Evolutionary conservation across 768 basidiomycete genomes (phyloP).

Genomic region (Hygrocybe punicea): DNA sequence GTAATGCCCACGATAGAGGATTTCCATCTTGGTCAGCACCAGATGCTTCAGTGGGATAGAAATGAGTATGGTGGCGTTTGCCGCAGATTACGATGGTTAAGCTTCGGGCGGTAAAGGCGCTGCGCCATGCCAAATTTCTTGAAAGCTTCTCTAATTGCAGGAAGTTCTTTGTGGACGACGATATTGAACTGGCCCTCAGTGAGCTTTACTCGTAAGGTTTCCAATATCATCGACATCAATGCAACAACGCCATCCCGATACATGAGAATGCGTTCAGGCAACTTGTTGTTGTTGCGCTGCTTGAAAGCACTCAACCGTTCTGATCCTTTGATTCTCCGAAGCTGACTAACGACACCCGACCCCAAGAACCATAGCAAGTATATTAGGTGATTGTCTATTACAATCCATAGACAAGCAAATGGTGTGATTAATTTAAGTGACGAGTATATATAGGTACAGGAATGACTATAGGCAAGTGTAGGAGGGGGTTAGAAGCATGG

Average conservation of each 20-base stretch:
- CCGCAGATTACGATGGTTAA: conserved; percentile 76
- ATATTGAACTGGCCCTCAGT: conserved; percentile 74
- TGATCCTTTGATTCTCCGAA: too few relatives aligned
- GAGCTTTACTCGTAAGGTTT: conserved; percentile 18
- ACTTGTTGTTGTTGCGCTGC: conserved; percentile 39
- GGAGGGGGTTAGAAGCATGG: too few relatives aligned
- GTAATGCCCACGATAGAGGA: too few relatives aligned
- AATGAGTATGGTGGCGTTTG: conserved; percentile 54
- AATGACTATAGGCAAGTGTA: too few relatives aligned
- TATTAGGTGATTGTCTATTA: too few relatives aligned
- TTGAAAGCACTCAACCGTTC: conserved; percentile 59
- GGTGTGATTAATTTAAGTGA: too few relatives aligned
- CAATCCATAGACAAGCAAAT: too few relatives aligned
- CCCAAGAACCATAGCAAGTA: too few relatives aligned
- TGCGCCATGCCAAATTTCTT: conserved; percentile 43
- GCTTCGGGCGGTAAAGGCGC: conserved; percentile 45
- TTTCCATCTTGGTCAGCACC: conserved; percentile 66
- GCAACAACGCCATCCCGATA: conserved; percentile 71
- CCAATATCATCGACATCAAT: not conserved
- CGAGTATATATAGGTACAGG: too few relatives aligned
- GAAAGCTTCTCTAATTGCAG: conserved; percentile 59
- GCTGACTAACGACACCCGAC: too few relatives aligned
- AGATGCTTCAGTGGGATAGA: conserved; percentile 55
- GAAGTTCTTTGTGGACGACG: conserved; percentile 64
- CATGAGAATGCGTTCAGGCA: conserved; percentile 67